phyloP scores from a whole-genome alignment of 371 early-diverging fungal genomes.

The Cokeromyces recurvatus region DNA sequence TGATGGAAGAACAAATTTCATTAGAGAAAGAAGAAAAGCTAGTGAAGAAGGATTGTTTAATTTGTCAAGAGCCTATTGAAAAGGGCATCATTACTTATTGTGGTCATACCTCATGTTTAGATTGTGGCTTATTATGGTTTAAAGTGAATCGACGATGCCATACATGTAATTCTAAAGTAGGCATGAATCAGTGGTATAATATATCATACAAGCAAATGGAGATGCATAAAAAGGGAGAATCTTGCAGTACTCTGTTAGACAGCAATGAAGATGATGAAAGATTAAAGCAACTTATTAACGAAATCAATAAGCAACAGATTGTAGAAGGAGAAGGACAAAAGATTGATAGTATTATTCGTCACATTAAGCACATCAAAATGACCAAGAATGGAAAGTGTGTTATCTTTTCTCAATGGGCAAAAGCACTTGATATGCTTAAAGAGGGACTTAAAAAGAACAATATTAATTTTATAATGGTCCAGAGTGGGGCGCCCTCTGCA shows the following conservation, averaged over 20 bases:
- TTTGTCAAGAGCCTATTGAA: conserved; percentile 47
- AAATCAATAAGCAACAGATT: conserved; percentile 10
- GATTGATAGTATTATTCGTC: conserved; percentile 59
- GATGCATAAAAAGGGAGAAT: not conserved
- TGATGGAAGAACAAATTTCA: conserved; percentile 18
- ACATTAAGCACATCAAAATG: conserved; percentile 45
- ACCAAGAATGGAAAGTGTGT: conserved; percentile 52
- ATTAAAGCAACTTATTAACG: not conserved
- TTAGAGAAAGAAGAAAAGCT: conserved; percentile 2
- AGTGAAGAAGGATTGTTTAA: conserved; percentile 38
- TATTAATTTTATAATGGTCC: conserved; percentile 38
- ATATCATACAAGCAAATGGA: conserved; percentile 11
- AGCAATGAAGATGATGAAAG: too few species aligned
- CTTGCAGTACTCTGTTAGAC: not conserved
- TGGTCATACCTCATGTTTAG: conserved; percentile 31
- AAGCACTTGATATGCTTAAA: conserved; percentile 51
- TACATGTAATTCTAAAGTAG: conserved; percentile 25
- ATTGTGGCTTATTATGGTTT: conserved; percentile 30
- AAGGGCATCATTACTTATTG: conserved; percentile 59
- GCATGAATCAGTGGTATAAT: conserved; percentile 23
- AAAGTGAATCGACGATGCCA: conserved; percentile 22
- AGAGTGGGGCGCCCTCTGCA: conserved; percentile 15
- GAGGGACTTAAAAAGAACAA: conserved; percentile 43
- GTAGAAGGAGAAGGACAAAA: conserved; percentile 39
- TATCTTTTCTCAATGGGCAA: conserved; percentile 69